Evolutionary conservation across 441 rosid genomes (phyloP).

Genomic region (Biscutella laevigata): DNA sequence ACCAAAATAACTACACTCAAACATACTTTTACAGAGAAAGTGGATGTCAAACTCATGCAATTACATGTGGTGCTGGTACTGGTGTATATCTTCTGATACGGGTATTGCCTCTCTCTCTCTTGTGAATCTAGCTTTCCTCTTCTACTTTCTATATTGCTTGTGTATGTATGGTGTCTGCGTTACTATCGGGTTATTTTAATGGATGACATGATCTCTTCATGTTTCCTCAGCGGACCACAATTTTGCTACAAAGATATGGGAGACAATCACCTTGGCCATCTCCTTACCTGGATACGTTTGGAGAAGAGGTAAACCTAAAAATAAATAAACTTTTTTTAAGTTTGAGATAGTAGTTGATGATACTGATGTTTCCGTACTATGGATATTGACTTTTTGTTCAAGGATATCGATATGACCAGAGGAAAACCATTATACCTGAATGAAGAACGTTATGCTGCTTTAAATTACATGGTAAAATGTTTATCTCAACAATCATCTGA

Average conservation of each 20-base stretch:
- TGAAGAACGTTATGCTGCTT: conserved; percentile 89
- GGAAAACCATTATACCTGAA: conserved; percentile 92
- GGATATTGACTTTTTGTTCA: conserved; percentile 16
- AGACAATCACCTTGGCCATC: conserved; percentile 98
- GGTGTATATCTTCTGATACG: conserved; percentile 81
- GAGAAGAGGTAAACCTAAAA: conserved; percentile 85
- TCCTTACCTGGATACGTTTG: conserved; percentile 85
- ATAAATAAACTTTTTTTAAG: too few relatives aligned
- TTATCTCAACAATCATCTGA: conserved; percentile 2
- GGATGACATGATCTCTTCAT: conserved; percentile 15
- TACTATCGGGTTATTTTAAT: conserved; percentile 4
- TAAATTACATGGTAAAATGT: conserved; percentile 62
- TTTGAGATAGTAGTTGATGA: too few relatives aligned
- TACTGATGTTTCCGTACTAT: background rate
- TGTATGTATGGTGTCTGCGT: conserved; percentile 1
- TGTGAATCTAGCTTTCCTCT: conserved; percentile 6
- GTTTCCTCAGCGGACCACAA: conserved; percentile 59
- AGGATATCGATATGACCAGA: conserved; percentile 71
- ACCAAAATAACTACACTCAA: background rate
- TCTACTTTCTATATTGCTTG: background rate
- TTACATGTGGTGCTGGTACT: conserved; percentile 78
- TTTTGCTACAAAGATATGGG: conserved; percentile 78
- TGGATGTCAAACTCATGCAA: conserved; percentile 67
- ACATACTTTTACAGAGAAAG: conserved; percentile 44
- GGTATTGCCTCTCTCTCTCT: conserved; percentile 34